Conservation (phyloP, 495 filamentous ascomycete genomes). For the Chaetomium tenue region DNA sequence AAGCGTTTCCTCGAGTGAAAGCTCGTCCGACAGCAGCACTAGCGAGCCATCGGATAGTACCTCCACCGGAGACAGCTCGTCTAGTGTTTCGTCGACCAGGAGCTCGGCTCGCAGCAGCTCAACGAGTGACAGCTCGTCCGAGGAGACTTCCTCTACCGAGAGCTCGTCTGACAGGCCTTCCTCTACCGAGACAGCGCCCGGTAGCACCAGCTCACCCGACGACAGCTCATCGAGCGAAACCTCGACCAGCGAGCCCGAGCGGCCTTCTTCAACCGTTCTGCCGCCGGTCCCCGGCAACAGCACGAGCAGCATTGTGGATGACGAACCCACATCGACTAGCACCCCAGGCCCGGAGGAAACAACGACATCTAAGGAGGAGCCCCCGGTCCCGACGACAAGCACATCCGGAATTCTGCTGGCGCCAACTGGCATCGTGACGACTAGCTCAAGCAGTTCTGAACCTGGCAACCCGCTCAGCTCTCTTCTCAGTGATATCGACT, state of each 20-base stretch:
- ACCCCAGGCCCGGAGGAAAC: background rate
- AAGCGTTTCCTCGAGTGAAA: conserved; percentile 7
- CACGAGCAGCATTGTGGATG: background rate
- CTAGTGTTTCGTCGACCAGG: background rate
- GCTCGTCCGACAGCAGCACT: conserved; percentile 7
- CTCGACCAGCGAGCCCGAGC: background rate
- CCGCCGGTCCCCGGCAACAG: background rate
- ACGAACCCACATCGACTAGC: background rate
- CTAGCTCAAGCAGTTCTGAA: background rate
- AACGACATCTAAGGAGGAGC: background rate
- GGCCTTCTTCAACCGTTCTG: background rate
- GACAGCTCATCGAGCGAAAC: background rate
- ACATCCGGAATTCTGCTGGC: conserved; percentile 17
- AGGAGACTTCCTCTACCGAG: conserved; percentile 8
- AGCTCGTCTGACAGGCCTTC: conserved; percentile 11
- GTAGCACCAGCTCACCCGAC: background rate
- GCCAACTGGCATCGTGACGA: conserved; percentile 23
- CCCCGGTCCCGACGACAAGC: background rate
- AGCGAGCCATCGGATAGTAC: background rate
- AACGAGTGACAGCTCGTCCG: background rate
- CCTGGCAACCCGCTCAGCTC: conserved; percentile 10
- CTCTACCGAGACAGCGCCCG: conserved; percentile 7
- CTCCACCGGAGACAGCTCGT: background rate
- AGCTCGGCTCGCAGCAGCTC: background rate
- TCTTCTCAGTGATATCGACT: conserved; percentile 8